Evolutionary conservation across 495 filamentous ascomycete species (phyloP).

Genomic region (Talaromyces thailandensis): DNA sequence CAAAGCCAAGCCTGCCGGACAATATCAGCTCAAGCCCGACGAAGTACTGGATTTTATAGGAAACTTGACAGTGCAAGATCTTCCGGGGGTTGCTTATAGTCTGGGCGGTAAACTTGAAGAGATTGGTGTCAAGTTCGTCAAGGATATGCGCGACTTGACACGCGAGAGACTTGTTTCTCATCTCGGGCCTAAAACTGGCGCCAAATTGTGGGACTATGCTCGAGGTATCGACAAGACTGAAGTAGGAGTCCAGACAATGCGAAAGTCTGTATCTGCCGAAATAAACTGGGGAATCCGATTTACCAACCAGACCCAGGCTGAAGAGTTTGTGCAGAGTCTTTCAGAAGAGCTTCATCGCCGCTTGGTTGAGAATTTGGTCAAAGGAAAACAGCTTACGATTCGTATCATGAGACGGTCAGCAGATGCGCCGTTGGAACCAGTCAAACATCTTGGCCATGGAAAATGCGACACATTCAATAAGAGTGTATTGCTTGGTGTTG

Average conservation of each 20-base stretch:
- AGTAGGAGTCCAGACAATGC: constrained; percentile 69
- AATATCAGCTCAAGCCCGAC: constrained; percentile 76
- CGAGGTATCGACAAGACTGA: constrained; percentile 80
- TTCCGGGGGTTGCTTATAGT: constrained; percentile 85
- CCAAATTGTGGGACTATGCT: constrained; percentile 84
- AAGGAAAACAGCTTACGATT: constrained; percentile 79
- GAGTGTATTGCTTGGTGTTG: constrained; percentile 68
- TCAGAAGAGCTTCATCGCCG: constrained; percentile 75
- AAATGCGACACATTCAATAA: constrained; percentile 92
- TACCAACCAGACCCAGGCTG: constrained; percentile 77
- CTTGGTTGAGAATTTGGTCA: constrained; percentile 72
- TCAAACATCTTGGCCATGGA: constrained; percentile 91
- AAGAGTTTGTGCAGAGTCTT: constrained; percentile 77
- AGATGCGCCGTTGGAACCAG: constrained; percentile 84
- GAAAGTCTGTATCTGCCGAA: constrained; percentile 91
- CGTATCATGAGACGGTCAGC: constrained; percentile 82
- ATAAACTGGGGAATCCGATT: constrained; percentile 99
- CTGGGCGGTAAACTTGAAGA: constrained; percentile 79
- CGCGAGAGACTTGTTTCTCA: constrained; percentile 63
- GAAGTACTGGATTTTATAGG: constrained; percentile 69
- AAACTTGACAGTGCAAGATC: constrained; percentile 61
- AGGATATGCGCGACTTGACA: constrained; percentile 65
- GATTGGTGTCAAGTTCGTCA: constrained; percentile 71
- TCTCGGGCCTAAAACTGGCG: constrained; percentile 86
- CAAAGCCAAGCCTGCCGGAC: constrained; percentile 91